phyloP scores from a whole-genome alignment of 2,329 filamentous ascomycete species.

The Diaporthe citri region DNA sequence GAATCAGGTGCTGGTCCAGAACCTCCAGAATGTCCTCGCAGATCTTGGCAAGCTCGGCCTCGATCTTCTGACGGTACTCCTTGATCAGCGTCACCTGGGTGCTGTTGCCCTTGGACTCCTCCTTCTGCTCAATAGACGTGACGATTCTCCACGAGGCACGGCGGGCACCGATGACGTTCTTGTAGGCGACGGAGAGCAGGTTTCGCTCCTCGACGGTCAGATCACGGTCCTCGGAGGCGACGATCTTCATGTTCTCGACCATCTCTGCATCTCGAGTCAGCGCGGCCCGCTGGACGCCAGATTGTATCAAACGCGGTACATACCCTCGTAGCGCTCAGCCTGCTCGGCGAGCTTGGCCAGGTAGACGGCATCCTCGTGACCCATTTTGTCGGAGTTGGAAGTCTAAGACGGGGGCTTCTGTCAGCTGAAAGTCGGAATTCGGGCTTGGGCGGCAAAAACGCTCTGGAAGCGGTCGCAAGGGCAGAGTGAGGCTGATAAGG shows the following conservation, averaged over 20 bases:
- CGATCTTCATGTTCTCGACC: slow-evolving; percentile 99
- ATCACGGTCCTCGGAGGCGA: slow-evolving; percentile 88
- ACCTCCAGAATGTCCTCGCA: slow-evolving; percentile 98
- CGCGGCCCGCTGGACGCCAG: slow-evolving; percentile 38
- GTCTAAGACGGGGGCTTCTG: slow-evolving; percentile 40
- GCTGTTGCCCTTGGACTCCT: slow-evolving; percentile 98
- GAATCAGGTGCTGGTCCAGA: slow-evolving; percentile 93
- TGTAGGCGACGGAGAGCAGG: slow-evolving; percentile 97
- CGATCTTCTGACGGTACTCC: slow-evolving; percentile 99
- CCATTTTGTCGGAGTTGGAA: slow-evolving; percentile 78
- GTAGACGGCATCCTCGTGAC: slow-evolving; percentile 99
- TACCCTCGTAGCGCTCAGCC: slow-evolving; percentile 99
- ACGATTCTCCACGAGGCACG: slow-evolving; percentile 99
- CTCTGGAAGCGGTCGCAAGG: slow-evolving; percentile 39
- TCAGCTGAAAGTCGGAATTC: slow-evolving; percentile 44
- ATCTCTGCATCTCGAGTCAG: slow-evolving; percentile 75
- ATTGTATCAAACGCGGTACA: slow-evolving; percentile 49
- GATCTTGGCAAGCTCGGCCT: slow-evolving; percentile 95
- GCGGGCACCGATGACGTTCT: slow-evolving; percentile 97
- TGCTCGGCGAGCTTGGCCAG: slow-evolving; percentile 99
- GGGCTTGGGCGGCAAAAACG: slow-evolving; percentile 28
- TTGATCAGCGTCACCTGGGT: slow-evolving; percentile 92
- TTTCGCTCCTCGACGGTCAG: slow-evolving; percentile 96
- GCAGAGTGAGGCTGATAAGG: slow-evolving; percentile 34
- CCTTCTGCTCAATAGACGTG: slow-evolving; percentile 99